Conservation (phyloP, 768 basidiomycete genomes). For the Postia placenta region DNA sequence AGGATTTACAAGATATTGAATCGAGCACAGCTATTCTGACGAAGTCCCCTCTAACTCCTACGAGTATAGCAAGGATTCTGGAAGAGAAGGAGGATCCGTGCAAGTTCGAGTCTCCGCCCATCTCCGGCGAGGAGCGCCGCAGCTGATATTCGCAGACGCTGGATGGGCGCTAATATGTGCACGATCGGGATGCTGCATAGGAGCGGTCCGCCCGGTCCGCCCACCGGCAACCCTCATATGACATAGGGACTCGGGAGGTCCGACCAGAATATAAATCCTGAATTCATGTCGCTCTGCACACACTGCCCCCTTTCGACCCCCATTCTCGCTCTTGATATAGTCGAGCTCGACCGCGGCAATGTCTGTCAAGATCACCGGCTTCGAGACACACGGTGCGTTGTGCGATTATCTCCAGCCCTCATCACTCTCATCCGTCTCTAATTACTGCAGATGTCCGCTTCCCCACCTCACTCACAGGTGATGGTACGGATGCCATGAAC, state of each 20-base stretch:
- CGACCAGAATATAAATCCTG: not conserved
- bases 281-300: not conserved
- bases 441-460: constrained; percentile 71
- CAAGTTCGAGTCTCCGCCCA: no score
- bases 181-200: no score
- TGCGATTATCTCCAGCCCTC: not conserved
- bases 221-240: not conserved
- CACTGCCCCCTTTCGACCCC: not conserved
- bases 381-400: constrained; percentile 49
- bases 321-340: not conserved
- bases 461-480: constrained; percentile 85
- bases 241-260: not conserved
- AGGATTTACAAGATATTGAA: no score
- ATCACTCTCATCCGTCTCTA: not conserved
- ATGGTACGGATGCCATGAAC: constrained; percentile 96
- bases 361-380: constrained; percentile 45
- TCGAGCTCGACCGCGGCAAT: constrained; percentile 7
- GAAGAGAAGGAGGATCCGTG: no score
- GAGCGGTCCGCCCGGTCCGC: constrained; percentile 2
- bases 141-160: no score
- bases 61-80: no score
- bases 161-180: no score
- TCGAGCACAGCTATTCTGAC: no score
- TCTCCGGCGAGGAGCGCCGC: no score
- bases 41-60: no score